Evolutionary conservation across 2,329 filamentous ascomycete genomes (phyloP).

Genomic region (Exophiala bonariae): DNA sequence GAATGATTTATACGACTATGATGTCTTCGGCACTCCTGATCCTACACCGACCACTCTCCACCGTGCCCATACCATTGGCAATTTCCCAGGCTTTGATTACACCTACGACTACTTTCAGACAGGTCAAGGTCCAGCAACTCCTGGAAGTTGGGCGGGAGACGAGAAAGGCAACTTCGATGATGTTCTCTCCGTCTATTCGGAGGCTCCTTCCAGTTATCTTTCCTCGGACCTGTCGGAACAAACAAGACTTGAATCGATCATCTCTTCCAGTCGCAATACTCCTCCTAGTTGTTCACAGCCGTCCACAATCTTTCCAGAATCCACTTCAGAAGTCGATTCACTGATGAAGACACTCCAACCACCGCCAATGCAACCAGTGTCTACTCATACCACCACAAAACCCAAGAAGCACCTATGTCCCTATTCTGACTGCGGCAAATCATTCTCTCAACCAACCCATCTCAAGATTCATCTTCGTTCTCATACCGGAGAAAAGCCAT

Average conservation of each 20-base stretch:
- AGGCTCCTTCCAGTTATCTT: conserved; percentile 24
- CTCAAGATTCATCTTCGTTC: conserved; percentile 84
- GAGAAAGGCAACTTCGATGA: conserved; percentile 23
- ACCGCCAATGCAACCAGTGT: conserved; percentile 40
- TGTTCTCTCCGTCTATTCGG: conserved; percentile 25
- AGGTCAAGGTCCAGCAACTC: conserved; percentile 10
- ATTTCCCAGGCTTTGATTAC: conserved; percentile 17
- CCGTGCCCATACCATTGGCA: conserved; percentile 19
- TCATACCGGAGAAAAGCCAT: conserved; percentile 89
- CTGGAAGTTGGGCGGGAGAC: conserved; percentile 18
- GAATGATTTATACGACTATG: conserved; percentile 21
- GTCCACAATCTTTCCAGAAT: conserved; percentile 3
- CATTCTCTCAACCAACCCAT: conserved; percentile 89
- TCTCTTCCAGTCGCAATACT: conserved; percentile 18
- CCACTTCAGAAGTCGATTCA: conserved; percentile 68
- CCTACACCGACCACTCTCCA: conserved; percentile 10
- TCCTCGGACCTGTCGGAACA: conserved; percentile 23
- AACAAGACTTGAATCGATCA: conserved; percentile 15
- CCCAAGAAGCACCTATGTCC: conserved; percentile 69
- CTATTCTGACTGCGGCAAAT: conserved; percentile 73
- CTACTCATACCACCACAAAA: conserved; percentile 26
- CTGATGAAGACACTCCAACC: conserved; percentile 81
- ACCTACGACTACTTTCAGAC: conserved; percentile 14
- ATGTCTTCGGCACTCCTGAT: conserved; percentile 7
- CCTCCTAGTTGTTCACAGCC: conserved; percentile 10